Base-by-base conservation (phyloP, 2,329 filamentous ascomycete species). In the Microthyrium microscopicum region DNA sequence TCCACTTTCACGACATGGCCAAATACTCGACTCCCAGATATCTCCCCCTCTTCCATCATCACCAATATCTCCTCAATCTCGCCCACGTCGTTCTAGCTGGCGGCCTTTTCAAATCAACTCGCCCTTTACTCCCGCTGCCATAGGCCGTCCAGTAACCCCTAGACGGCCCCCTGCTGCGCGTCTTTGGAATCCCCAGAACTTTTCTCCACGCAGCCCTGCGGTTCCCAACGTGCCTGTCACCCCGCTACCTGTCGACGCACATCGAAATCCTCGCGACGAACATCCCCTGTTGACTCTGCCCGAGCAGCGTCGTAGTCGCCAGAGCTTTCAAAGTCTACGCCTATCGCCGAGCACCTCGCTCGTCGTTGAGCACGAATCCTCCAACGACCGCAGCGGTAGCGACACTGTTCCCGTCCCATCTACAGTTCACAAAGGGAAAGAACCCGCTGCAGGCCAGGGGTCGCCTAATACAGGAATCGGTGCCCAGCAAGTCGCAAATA, bases 181-280 rank as follows among this genome's bases (percentile, higher is more conserved):
- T 37, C 61, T 73, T 40, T 70, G 68, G 55, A 73, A 73, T 48
- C 70, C 70, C 24, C 60, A 70, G 45, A 73, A 74, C 47, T 62
- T 68, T 52, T 66, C 70, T 30, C 70, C 68, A 26, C 64, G 66
- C 38, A 53, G 56, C 15, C 41, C 47, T 26, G 31, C 39, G 11
- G 33, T 51, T 20, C 64, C 63, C 30, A 61, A 62, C 36, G 50
- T 66, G 24, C 55, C 55, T 15, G 43, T 64, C 34, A 48, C 54
- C 19, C n/a, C n/a, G n/a, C 51, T 53, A 30, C 44, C 51, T 7
- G 39, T 39, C 20, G 29, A 43, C 21, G 39, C 24, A 15, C 24
- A 43, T 36, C 33, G 39, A 40, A 26, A 27, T 29, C 35, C 52
- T 48, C 5, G 45, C 50, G 46, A 55, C 9, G 62, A 60, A 39